Base-by-base conservation (phyloP, 2,329 filamentous ascomycete species). In the Fusarium nisikadoi region DNA sequence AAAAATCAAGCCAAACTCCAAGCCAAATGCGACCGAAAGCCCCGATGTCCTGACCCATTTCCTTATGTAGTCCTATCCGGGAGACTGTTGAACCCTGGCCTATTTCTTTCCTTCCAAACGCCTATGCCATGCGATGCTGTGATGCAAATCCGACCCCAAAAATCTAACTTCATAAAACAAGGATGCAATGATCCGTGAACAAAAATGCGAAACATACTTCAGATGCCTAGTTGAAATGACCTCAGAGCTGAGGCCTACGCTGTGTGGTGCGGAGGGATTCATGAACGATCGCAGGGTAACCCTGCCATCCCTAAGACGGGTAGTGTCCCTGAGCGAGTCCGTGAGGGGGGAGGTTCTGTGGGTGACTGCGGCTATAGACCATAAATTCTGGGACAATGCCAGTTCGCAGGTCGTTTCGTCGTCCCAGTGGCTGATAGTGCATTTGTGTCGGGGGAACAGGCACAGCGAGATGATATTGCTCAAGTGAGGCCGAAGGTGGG, bases 361-460 rank as follows among this genome's bases (percentile, higher is more conserved):
- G 74, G 62, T 80, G 79, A 39, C 76, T 75, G 12, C 81, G 74
- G 54, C 82, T 79, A 70, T 79, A 82, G 52, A 80, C 62, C 46
- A 83, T 62, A 66, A 89, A 91, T 73, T 91, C 89, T 23, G 93
- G 93, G 8, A 95, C 88, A 25, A 93, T 87, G 16, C 93, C 93
- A 1, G 91, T 89, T 41, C 91, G 90, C 63, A 93, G 85, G 45
- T 92, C 90, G 65, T 90, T 86, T 36, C 90, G 85, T 77, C 92
- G 90, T 13, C 93, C 92, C 8, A 95, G 83, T 13, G 93, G 92
- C 72, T 95, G 92, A 78, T 96, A 93, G 80, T 95, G 92, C 91
- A 97, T 94, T 82, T 94, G 89, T 67, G 90, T 87, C 57, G 92
- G 90, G 86, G 84, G 82, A 80, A 88, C 76, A 85, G 84, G 83